Evolutionary conservation across 106 monocot genomes (phyloP).

Genomic region (Apostasia ramifera): DNA sequence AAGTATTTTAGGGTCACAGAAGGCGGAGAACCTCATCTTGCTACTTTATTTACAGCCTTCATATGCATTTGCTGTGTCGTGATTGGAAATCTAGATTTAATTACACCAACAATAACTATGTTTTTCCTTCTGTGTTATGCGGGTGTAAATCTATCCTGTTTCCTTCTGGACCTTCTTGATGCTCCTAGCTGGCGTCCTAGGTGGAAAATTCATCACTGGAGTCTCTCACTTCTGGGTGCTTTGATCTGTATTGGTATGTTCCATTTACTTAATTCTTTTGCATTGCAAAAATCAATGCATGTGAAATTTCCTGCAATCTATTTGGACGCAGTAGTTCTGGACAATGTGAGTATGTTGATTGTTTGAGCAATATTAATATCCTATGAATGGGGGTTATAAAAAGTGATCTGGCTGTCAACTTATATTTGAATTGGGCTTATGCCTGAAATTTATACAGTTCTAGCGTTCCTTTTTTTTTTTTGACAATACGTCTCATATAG

Average conservation of each 20-base stretch:
- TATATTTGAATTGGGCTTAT: no score
- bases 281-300: no score
- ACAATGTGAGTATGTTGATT: no score
- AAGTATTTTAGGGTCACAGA: conserved; percentile 86
- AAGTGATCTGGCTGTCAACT: no score
- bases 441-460: no score
- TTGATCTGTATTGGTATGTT: conserved; percentile 69
- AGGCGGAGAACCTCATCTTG: conserved; percentile 75
- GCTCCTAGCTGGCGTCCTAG: conserved; percentile 98
- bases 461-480: no score
- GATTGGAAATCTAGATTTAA: conserved; percentile 92
- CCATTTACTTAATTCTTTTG: background rate
- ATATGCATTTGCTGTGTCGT: conserved; percentile 86
- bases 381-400: no score
- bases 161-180: conserved; percentile 94
- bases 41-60: conserved; percentile 91
- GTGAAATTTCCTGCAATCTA: no score
- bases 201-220: conserved; percentile 99
- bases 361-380: no score
- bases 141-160: conserved; percentile 93
- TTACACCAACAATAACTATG: conserved; percentile 97
- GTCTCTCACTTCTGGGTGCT: conserved; percentile 89
- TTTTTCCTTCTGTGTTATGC: conserved; percentile 94
- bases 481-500: no score
- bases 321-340: no score